Base-by-base conservation (phyloP, 2,329 filamentous ascomycete genomes). In the Colletotrichum somersetense region DNA sequence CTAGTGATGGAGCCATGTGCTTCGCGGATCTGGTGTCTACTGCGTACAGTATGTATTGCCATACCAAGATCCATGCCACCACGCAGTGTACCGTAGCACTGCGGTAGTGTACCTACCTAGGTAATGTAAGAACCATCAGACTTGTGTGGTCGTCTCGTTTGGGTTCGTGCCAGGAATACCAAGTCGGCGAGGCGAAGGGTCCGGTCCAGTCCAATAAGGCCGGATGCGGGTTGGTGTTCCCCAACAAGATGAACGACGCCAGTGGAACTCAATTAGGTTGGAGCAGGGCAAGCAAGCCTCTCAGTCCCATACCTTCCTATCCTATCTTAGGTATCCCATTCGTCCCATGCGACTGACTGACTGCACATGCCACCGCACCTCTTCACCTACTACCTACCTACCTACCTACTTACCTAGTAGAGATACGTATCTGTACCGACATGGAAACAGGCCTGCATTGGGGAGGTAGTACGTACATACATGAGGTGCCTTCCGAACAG, bases 1-100 rank as follows among this genome's bases (percentile, higher is more conserved):
- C 59, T 62, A 52, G 48, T 40, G 46, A 38, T 57, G 11, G 59
- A 40, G 44, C 33, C 59, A 62, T 62, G 59, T 62, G 59, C 59
- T 40, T 40, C 46, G 8, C 35, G 44, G 33, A 23, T 26, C 33
- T 52, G 59, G 59, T 46, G 33, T 38, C n/a, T 56, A 4, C 10
- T 20, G 30, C 35, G 18, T 38, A 33, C 38, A 26, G 11, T 40
- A 40, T 14, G 12, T 12, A 14, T 40, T 12, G 11, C 0, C 38
- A 14, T 2, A 40, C 12, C 3, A 11, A 12, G 11, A 14, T 40
- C 10, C 11, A 40, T 16, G 12, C 2, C 38, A 48, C 30, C 20
- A 46, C 44, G 18, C 3, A n/a, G 44, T 46, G 44, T 20, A 46
- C 7, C 44, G 44, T 12, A 48, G 46, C 23, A 48, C 46, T 4